Evolutionary conservation across 139 green algal genomes (phyloP), one percentile per base, ranked within the genome.

Genomic region (Picochlorum sp.): DNA sequence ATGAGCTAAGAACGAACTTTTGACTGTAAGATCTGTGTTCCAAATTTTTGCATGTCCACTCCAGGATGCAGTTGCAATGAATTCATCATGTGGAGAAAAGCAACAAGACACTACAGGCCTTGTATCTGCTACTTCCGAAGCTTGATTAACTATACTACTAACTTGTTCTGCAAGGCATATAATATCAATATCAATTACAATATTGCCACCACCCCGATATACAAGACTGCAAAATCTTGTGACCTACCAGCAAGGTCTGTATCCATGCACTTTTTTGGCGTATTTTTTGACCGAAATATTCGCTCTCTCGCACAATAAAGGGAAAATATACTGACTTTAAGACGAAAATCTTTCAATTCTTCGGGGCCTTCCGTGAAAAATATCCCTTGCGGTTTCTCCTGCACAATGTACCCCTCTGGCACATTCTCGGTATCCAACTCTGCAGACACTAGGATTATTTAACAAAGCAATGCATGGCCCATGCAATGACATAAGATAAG

Each of bases 311-410:
- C 88, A 4, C 79, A 63, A 8, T 52, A 39, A 43, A 97, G 70
- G 7, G 89, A 96, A 55, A 70, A 93, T 1, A 72, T 61, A 1
- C 88, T 89, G 25, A 95, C 76, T 9, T 64, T 22, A 31, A 63
- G 30, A 20, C 87, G 69, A 14, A 76, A 80, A 6, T 59, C 49
- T 14, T 69, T 53, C 33, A 98, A 72, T 30, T 72, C 75, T 3
- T 59, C 43, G 1, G 49, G 7, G 0, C 88, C 91, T 53, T 96
- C 90, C 4, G 92, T 98, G 77, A 90, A 98, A 59, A 98, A 98
- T 5, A 88, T 55, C 64, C 97, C 88, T 20, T 66, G 68, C 25
- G 43, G 54, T 5, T 18, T 20, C 3, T 41, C 30, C 20, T 29
- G 20, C 20, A 31, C 22, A 33, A 31, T 53, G n/a, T 32, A n/a